Conservation (phyloP, 106 monocot species). For the Dendrobium officinale region DNA sequence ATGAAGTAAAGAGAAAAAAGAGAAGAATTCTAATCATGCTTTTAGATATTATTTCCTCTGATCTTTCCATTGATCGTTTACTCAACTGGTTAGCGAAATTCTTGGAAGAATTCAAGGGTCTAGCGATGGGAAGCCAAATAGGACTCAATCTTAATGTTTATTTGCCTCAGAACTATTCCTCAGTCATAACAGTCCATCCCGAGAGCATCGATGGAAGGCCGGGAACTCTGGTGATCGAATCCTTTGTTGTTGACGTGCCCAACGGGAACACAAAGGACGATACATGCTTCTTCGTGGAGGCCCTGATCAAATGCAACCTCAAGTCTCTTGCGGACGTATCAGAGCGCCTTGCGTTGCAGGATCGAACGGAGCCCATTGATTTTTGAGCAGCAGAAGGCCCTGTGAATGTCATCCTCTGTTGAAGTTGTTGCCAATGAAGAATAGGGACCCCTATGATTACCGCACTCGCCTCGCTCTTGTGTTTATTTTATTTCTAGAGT, state of each 20-base stretch:
- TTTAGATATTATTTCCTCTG: too few species aligned
- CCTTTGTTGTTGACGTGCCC: constrained; percentile 2
- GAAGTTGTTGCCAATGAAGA: too few species aligned
- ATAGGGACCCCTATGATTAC: too few species aligned
- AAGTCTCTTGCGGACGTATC: constrained; percentile 2
- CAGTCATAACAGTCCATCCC: neutral
- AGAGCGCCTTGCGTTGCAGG: constrained; percentile 3
- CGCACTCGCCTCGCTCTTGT: too few species aligned
- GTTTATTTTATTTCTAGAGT: too few species aligned
- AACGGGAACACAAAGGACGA: neutral
- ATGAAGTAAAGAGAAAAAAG: too few species aligned
- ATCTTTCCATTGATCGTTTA: too few species aligned
- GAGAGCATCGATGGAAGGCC: constrained; percentile 9
- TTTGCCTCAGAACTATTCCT: neutral
- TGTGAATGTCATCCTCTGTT: too few species aligned
- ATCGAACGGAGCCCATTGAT: constrained; percentile 1
- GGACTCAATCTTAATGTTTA: neutral
- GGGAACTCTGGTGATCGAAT: constrained; percentile 5
- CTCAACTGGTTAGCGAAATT: too few species aligned
- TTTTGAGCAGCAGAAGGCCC: neutral
- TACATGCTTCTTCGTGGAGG: constrained; percentile 7
- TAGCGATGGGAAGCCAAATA: too few species aligned
- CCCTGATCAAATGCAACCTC: constrained; percentile 8
- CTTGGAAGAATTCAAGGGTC: too few species aligned
- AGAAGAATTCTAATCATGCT: too few species aligned